Evolutionary conservation across 2,329 filamentous ascomycete species (phyloP).

Genomic region (Zarea fungicola): DNA sequence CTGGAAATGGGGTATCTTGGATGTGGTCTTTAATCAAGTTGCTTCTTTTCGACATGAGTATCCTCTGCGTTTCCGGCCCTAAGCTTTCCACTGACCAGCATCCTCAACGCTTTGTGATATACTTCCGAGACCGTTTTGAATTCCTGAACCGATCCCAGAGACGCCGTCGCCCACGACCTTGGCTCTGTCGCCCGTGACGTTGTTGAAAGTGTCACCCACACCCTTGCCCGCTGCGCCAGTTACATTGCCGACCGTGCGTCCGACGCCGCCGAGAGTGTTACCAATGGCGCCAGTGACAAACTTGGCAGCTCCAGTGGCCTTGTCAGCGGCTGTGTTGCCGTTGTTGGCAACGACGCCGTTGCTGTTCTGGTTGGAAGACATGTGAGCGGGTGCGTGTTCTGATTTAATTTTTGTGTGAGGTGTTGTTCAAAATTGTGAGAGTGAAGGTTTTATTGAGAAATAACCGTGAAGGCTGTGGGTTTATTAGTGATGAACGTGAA

Average conservation of each 20-base stretch:
- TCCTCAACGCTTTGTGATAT: constrained; percentile 52
- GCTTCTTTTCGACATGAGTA: constrained; percentile 15
- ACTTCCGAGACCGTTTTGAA: constrained; percentile 45
- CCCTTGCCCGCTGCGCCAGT: constrained; percentile 51
- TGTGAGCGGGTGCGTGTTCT: constrained; percentile 1
- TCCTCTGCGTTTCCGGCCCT: constrained; percentile 6
- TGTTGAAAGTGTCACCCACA: constrained; percentile 50
- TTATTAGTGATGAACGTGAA: background rate
- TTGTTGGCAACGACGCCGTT: constrained; percentile 20
- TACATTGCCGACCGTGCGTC: constrained; percentile 35
- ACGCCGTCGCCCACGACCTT: constrained; percentile 52
- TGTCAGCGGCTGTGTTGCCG: constrained; percentile 22
- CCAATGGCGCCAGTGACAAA: constrained; percentile 37
- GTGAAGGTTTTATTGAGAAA: background rate
- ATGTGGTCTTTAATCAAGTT: background rate
- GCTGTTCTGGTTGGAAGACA: constrained; percentile 13
- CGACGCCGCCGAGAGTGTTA: constrained; percentile 36
- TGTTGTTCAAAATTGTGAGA: background rate
- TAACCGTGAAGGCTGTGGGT: background rate
- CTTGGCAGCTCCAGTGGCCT: constrained; percentile 30
- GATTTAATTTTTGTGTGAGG: background rate
- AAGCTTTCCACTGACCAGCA: constrained; percentile 52
- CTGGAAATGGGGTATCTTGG: constrained; percentile 1
- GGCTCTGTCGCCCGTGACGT: constrained; percentile 48
- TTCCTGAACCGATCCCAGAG: constrained; percentile 45